A percentile compares a stretch with the other conserved stretches of the same genome.
Conservation (phyloP, 371 early-diverging fungal genomes). For the Basidiobolus heterosporus region DNA sequence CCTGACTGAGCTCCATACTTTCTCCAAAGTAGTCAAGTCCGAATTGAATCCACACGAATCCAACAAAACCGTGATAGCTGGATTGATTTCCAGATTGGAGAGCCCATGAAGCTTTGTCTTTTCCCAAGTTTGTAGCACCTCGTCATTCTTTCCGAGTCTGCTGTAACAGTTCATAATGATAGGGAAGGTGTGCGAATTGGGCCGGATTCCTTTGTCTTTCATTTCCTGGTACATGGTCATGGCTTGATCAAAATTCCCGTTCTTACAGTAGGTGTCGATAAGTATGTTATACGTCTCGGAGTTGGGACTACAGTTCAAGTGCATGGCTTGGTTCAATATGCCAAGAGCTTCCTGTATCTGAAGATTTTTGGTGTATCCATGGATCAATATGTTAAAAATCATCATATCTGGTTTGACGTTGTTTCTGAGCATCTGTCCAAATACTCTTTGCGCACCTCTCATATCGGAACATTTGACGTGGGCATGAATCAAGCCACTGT, state of each 20-base stretch:
- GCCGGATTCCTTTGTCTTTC: neutral
- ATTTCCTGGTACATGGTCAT: neutral
- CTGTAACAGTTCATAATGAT: constrained; percentile 5
- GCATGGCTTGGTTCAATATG: too few relatives aligned
- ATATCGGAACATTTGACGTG: constrained; percentile 1
- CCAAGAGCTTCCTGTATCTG: too few relatives aligned
- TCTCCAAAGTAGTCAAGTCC: too few relatives aligned
- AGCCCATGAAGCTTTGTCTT: too few relatives aligned
- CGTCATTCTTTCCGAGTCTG: neutral
- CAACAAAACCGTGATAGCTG: too few relatives aligned
- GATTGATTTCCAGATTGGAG: too few relatives aligned
- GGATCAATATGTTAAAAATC: constrained; percentile 2
- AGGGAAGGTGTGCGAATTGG: neutral
- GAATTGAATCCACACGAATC: too few relatives aligned
- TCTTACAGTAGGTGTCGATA: neutral
- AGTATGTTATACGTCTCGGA: too few relatives aligned
- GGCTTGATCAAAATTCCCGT: neutral
- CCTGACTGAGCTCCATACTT: too few relatives aligned
- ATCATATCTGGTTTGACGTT: constrained; percentile 1
- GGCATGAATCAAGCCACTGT: constrained; percentile 1
- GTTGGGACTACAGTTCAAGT: too few relatives aligned
- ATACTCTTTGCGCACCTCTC: constrained; percentile 2
- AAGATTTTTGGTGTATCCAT: neutral
- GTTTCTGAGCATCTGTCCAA: neutral
- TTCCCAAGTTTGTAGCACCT: neutral